phyloP scores from a whole-genome alignment of 2,329 filamentous ascomycete genomes.

The Trichoderma simmonsii region DNA sequence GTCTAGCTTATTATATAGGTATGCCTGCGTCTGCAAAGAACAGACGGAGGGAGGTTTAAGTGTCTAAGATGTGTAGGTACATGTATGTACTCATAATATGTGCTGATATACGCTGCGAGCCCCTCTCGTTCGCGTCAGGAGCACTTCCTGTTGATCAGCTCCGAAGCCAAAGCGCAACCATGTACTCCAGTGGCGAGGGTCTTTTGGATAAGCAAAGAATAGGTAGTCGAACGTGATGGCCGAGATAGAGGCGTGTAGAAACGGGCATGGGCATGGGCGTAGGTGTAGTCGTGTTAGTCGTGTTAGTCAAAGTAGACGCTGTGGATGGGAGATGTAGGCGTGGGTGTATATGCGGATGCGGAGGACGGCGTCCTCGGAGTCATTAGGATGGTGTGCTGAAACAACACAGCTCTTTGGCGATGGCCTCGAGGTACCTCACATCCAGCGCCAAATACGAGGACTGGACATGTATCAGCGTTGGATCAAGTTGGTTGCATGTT shows the following conservation, averaged over 20 bases:
- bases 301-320: not conserved
- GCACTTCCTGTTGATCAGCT: not conserved
- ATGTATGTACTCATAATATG: not conserved
- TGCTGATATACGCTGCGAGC: not conserved
- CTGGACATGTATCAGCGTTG: not conserved
- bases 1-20: constrained; percentile 5
- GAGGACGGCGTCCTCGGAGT: constrained; percentile 15
- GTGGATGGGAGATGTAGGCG: not conserved
- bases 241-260: not conserved
- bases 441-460: not conserved
- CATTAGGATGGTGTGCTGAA: constrained; percentile 13
- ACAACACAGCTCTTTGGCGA: constrained; percentile 13
- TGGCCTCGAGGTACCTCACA: not conserved
- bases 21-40: not conserved
- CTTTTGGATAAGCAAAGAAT: not conserved
- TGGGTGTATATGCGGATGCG: not conserved
- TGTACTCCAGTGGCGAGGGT: not conserved
- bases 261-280: not conserved
- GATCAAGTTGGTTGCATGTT: not conserved
- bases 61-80: not conserved
- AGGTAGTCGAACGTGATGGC: not conserved
- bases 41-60: not conserved
- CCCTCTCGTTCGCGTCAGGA: not conserved
- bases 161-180: not conserved
- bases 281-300: not conserved